Percentiles rank a stretch among this genome's conserved stretches.
Evolutionary conservation across 768 basidiomycete species (phyloP).

Genomic region (Lenzites betulinus): DNA sequence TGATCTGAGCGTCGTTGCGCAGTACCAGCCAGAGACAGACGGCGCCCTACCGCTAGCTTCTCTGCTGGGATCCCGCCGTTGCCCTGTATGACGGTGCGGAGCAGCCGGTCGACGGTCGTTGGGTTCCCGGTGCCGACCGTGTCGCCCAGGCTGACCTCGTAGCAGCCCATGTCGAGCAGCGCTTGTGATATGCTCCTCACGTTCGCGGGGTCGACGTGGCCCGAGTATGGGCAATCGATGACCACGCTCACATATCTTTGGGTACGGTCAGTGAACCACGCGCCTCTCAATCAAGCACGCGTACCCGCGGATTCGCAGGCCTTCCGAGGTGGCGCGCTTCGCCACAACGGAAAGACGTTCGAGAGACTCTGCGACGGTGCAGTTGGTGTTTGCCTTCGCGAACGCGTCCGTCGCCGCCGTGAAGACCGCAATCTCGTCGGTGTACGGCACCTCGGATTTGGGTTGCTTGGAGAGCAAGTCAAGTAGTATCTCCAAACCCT

Average conservation of each 20-base stretch:
- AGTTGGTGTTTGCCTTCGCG: slow-evolving; percentile 83
- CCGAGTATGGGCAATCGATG: slow-evolving; percentile 86
- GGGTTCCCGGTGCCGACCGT: slow-evolving; percentile 90
- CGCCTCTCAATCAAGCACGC: slow-evolving; percentile 52
- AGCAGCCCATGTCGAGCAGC: slow-evolving; percentile 88
- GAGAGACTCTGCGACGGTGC: slow-evolving; percentile 70
- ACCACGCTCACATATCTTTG: slow-evolving; percentile 82
- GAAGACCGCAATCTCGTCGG: slow-evolving; percentile 88
- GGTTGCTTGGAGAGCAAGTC: slow-evolving; percentile 45
- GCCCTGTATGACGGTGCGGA: slow-evolving; percentile 66
- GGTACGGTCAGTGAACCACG: neutral
- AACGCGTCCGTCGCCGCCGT: slow-evolving; percentile 89
- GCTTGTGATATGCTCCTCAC: slow-evolving; percentile 73
- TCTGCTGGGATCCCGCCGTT: slow-evolving; percentile 59
- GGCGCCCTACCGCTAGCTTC: slow-evolving; percentile 63
- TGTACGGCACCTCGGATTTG: slow-evolving; percentile 46
- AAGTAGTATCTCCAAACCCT: slow-evolving; percentile 71
- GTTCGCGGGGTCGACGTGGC: slow-evolving; percentile 59
- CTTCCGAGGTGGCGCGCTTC: slow-evolving; percentile 54
- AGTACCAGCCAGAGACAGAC: neutral
- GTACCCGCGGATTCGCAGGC: slow-evolving; percentile 67
- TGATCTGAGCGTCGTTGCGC: neutral
- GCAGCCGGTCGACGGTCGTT: slow-evolving; percentile 60
- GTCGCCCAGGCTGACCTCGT: slow-evolving; percentile 90
- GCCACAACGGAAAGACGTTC: slow-evolving; percentile 63